These are phyloP conservation scores for Leishmania braziliensis DNA, from an alignment of 208 protist genomes.

Conservation along the genomic window DNA sequence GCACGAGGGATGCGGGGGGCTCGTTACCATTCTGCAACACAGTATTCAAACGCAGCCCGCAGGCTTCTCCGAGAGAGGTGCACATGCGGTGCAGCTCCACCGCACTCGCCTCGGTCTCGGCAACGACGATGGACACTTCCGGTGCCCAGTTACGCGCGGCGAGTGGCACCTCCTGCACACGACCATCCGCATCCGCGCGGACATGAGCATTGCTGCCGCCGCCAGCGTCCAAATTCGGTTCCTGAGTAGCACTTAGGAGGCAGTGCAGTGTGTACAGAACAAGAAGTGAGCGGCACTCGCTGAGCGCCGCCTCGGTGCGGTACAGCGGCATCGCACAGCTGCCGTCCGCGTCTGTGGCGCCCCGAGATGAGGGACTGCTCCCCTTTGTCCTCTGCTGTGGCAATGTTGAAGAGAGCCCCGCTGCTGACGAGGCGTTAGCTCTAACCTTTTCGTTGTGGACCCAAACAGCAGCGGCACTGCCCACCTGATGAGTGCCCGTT, in stretches of 20 bases:
- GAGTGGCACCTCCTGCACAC: conserved; percentile 15
- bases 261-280: conserved; percentile 59
- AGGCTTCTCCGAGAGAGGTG: conserved; percentile 15
- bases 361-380: background rate
- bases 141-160: conserved; percentile 26
- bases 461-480: conserved; percentile 49
- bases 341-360: background rate
- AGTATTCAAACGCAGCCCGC: conserved; percentile 5
- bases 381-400: background rate
- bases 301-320: conserved; percentile 25
- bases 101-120: conserved; percentile 34
- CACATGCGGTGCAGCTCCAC: conserved; percentile 27
- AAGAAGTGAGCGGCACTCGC: conserved; percentile 52
- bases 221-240: background rate
- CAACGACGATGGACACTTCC: conserved; percentile 42
- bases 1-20: conserved; percentile 17
- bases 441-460: conserved; percentile 26
- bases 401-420: background rate
- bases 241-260: conserved; percentile 33
- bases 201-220: background rate
- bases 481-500: conserved; percentile 31
- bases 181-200: conserved; percentile 14
- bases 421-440: background rate
- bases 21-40: conserved; percentile 4
- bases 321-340: conserved; percentile 29